Conservation (phyloP, 345 rosid genomes). For the Eucalyptus lansdowneana region DNA sequence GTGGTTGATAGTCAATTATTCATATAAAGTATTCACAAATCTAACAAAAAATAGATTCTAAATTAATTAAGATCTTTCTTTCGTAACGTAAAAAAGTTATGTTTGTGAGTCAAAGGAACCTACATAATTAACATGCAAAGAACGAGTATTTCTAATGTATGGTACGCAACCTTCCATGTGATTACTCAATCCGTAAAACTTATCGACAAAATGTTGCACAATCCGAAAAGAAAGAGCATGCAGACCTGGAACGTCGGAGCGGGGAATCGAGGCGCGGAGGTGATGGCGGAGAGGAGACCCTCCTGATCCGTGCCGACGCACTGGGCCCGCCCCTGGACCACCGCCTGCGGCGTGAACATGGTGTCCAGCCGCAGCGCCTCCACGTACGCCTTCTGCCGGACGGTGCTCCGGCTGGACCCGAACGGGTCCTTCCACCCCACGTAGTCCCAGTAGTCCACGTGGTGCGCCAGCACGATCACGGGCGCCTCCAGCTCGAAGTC, state of each 20-base stretch:
- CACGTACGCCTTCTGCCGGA: conserved; percentile 79
- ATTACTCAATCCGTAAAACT: background rate
- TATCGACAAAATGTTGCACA: background rate
- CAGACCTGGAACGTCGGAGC: conserved; percentile 51
- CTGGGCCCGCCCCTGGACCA: conserved; percentile 62
- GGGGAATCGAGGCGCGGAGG: conserved; percentile 52
- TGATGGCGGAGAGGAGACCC: conserved; percentile 32
- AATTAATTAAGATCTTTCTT: background rate
- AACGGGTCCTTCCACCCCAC: conserved; percentile 94
- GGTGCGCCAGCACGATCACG: conserved; percentile 53
- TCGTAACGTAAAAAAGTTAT: background rate
- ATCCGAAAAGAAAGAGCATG: background rate
- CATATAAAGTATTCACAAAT: background rate
- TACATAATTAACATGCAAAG: background rate
- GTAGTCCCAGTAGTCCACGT: conserved; percentile 91
- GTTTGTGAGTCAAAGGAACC: accelerated
- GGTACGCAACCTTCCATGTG: background rate
- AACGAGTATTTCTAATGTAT: background rate
- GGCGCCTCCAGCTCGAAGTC: conserved; percentile 57
- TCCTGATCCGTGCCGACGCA: conserved; percentile 61
- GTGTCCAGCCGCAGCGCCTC: conserved; percentile 78
- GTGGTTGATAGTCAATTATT: background rate
- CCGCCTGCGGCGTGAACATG: conserved; percentile 80
- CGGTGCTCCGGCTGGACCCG: conserved; percentile 75
- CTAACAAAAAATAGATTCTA: too few species aligned